These are phyloP conservation scores for Microcos paniculata DNA, from an alignment of 345 rosid species.

Conservation along the genomic window DNA sequence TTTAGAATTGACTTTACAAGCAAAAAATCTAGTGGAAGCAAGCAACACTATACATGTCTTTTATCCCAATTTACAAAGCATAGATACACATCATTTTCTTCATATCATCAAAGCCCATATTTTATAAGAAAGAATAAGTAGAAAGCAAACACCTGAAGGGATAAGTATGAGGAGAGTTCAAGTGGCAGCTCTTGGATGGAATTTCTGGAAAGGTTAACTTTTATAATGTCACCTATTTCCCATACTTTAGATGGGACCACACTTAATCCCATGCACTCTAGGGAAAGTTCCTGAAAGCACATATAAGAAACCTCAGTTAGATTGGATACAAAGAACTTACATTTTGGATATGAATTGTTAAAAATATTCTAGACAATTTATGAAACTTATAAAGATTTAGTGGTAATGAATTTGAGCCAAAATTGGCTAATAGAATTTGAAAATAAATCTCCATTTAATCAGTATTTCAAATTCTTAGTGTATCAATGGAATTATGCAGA, in stretches of 20 bases:
- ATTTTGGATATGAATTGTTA: neutral
- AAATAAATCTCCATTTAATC: neutral
- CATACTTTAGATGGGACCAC: conserved; percentile 82
- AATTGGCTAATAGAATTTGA: neutral
- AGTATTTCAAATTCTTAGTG: neutral
- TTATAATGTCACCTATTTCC: conserved; percentile 67
- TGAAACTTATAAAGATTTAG: neutral
- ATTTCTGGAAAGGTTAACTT: conserved; percentile 80
- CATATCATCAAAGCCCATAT: neutral
- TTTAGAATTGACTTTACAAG: neutral
- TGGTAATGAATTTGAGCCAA: neutral
- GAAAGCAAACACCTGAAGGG: conserved; percentile 59
- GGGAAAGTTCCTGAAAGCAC: conserved; percentile 66
- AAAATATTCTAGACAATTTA: neutral
- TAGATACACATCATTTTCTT: neutral
- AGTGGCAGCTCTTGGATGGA: conserved; percentile 70
- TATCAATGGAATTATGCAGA: too few species aligned
- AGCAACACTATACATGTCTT: neutral
- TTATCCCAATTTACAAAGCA: neutral
- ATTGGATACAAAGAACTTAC: neutral
- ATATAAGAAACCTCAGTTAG: neutral
- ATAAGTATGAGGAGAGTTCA: conserved; percentile 67
- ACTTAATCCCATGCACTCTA: conserved; percentile 67
- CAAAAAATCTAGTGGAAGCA: neutral
- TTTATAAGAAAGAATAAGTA: neutral